A percentile compares a stretch with the other conserved stretches of the same genome.
These are phyloP conservation scores for Exophiala lecanii-corni DNA, from an alignment of 2,329 filamentous ascomycete genomes.

Conservation along the genomic window DNA sequence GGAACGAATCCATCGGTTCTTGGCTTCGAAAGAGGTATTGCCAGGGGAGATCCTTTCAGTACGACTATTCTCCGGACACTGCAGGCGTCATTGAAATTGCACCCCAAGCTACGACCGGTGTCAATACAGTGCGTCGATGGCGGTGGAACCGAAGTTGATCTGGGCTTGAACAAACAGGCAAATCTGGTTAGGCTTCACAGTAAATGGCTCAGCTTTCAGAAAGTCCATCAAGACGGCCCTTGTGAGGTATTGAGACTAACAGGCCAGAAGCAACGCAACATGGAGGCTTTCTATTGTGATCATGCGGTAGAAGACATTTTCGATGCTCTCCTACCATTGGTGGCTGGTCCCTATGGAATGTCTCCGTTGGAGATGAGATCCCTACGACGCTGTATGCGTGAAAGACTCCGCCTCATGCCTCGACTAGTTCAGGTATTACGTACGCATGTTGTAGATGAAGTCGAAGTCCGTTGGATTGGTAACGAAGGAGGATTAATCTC, in stretches of 20 bases:
- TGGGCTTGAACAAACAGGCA: constrained; percentile 18
- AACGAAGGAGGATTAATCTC: constrained; percentile 12
- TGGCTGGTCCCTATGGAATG: constrained; percentile 5
- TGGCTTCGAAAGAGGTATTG: constrained; percentile 8
- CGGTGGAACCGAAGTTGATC: constrained; percentile 9
- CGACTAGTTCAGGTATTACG: constrained; percentile 4
- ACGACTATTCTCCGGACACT: constrained; percentile 17
- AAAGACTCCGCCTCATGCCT: constrained; percentile 14
- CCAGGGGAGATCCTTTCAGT: constrained; percentile 17
- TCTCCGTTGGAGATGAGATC: background rate
- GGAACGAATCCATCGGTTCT: constrained; percentile 15
- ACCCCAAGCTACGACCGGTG: constrained; percentile 15
- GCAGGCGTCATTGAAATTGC: constrained; percentile 20
- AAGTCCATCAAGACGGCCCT: constrained; percentile 7
- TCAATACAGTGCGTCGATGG: constrained; percentile 23
- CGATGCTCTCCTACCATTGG: constrained; percentile 7
- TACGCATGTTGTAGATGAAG: background rate
- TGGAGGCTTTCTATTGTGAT: constrained; percentile 17
- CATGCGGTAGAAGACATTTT: constrained; percentile 18
- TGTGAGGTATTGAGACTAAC: constrained; percentile 11
- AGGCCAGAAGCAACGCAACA: background rate
- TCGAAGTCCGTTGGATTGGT: constrained; percentile 15
- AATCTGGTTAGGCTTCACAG: constrained; percentile 24
- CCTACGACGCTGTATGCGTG: constrained; percentile 7
- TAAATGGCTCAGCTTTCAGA: constrained; percentile 26